Conservation (phyloP, 2,329 filamentous ascomycete genomes). For the Trichoderma gracile region DNA sequence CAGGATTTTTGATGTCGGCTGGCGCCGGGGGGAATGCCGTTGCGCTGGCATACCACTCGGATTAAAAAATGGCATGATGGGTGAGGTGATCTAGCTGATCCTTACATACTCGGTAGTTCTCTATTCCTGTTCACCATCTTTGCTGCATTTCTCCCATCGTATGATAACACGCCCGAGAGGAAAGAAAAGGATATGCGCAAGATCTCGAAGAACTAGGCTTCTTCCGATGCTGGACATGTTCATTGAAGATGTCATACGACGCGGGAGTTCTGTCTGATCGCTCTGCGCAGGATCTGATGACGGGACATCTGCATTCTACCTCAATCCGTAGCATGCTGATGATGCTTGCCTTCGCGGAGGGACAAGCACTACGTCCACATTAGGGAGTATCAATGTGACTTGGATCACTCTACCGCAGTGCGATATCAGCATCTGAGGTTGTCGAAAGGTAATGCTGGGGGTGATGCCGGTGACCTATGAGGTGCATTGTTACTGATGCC, state of each 20-base stretch:
- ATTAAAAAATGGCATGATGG: conserved; percentile 8
- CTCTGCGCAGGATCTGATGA: background rate
- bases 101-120: background rate
- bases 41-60: background rate
- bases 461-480: background rate
- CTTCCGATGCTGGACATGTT: background rate
- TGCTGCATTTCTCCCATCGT: background rate
- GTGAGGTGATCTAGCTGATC: conserved; percentile 16
- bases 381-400: background rate
- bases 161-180: background rate
- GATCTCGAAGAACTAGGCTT: conserved; percentile 8
- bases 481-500: background rate
- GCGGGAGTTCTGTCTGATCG: background rate
- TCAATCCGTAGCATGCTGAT: conserved; percentile 5
- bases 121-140: background rate
- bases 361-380: background rate
- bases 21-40: background rate
- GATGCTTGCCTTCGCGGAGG: background rate
- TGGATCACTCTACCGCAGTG: too few species aligned
- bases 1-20: background rate
- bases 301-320: background rate
- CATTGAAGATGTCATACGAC: conserved; percentile 12
- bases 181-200: background rate
- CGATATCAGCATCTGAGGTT: too few species aligned
- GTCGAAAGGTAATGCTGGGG: background rate